Evolutionary conservation across 2,329 filamentous ascomycete species (phyloP).

Genomic region (Coniochaeta sp.): DNA sequence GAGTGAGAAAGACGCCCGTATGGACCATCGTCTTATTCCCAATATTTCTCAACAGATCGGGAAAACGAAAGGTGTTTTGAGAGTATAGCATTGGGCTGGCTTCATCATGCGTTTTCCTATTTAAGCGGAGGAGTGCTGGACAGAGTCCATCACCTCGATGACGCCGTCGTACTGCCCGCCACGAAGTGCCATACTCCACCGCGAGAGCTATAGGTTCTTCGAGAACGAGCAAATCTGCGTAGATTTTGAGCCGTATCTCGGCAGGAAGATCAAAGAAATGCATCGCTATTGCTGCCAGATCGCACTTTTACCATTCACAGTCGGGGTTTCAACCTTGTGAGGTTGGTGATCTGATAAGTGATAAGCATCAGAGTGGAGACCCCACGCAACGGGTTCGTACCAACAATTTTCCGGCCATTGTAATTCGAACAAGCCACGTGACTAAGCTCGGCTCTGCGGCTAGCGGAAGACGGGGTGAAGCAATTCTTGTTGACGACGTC

Average conservation of each 20-base stretch:
- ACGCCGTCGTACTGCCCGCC: neutral
- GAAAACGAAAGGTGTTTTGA: neutral
- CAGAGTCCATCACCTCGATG: neutral
- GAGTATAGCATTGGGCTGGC: neutral
- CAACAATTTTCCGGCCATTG: neutral
- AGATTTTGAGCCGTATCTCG: neutral
- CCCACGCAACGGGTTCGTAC: neutral
- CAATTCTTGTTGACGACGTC: constrained; percentile 38
- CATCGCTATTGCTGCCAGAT: neutral
- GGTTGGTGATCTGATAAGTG: neutral
- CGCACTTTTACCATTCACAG: neutral
- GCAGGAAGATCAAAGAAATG: neutral
- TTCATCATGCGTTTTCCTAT: neutral
- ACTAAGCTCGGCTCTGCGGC: constrained; percentile 4
- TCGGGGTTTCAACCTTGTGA: neutral
- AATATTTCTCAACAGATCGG: neutral
- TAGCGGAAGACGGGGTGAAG: constrained; percentile 16
- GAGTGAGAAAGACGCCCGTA: neutral
- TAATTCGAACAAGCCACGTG: neutral
- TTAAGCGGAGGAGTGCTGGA: neutral
- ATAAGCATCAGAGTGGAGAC: neutral
- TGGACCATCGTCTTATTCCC: neutral
- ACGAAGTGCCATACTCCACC: neutral
- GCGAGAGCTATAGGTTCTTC: neutral
- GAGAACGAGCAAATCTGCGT: neutral